Conservation (phyloP, 768 basidiomycete species). For the Hygrocybe punicea region DNA sequence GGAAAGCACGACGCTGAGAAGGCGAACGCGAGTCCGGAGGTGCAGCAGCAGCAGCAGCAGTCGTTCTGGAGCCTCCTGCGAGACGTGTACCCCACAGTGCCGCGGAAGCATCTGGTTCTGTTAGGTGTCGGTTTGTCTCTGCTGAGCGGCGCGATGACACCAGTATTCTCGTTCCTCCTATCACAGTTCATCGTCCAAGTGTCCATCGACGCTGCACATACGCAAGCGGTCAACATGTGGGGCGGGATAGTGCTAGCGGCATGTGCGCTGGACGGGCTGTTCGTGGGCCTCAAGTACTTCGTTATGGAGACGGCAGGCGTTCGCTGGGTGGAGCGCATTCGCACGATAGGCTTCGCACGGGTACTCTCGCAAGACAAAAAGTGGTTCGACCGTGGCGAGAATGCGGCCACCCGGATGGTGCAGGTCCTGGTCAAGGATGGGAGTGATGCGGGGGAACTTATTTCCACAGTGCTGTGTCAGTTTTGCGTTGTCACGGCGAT, state of each 20-base stretch:
- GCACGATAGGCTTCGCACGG: conserved; percentile 51
- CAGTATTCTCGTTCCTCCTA: conserved; percentile 87
- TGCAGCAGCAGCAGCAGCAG: conserved; percentile 20
- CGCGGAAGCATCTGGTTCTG: conserved; percentile 65
- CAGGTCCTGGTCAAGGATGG: conserved; percentile 83
- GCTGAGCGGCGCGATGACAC: conserved; percentile 79
- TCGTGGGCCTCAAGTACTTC: conserved; percentile 74
- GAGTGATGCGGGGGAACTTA: conserved; percentile 78
- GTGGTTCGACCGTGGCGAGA: conserved; percentile 75
- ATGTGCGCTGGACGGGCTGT: conserved; percentile 71
- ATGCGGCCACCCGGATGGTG: conserved; percentile 58
- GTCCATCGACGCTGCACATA: conserved; percentile 63
- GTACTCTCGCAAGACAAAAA: conserved; percentile 78
- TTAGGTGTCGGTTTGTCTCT: conserved; percentile 69
- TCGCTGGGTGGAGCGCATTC: conserved; percentile 68
- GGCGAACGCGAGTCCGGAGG: conserved; percentile 10
- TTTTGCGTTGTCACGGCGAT: conserved; percentile 71
- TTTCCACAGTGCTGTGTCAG: conserved; percentile 71
- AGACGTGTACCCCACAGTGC: conserved; percentile 65
- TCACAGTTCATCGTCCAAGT: conserved; percentile 76
- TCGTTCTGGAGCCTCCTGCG: conserved; percentile 50
- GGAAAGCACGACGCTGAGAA: conserved; percentile 8
- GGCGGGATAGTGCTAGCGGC: conserved; percentile 71
- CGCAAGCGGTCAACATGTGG: conserved; percentile 60
- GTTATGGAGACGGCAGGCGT: conserved; percentile 73